Evolutionary conservation across 495 filamentous ascomycete genomes (phyloP), one percentile per base, ranked within the genome.

Genomic region (Jackrogersella minutella): DNA sequence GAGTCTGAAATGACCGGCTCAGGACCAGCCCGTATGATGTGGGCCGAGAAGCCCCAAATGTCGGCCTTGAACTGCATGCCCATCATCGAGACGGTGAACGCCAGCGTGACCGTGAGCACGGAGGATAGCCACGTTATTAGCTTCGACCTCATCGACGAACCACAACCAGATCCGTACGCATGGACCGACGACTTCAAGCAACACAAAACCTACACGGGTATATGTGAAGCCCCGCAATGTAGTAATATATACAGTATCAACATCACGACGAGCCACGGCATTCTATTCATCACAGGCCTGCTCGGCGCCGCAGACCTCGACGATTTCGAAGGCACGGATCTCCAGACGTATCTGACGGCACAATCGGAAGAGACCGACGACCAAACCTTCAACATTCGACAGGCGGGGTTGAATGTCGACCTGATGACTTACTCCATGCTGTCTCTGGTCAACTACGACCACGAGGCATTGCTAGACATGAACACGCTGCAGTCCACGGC

Each of bases 391-490:
- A 79, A 74, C 24, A 76, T 80, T 41, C 76, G 77, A 24, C 68
- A 72, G 0, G 63, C 72, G 2, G 74, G 77, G 4, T 58, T 78
- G 0, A 80, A 79, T 63, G 70, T 76, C 66, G 77, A 80, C 39
- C 76, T 77, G 21, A 77, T 78, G 76, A 73, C 70, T n/a, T 79
- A 76, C 16, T 51, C 76, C 7, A 74, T 78, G 70, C 68, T 74
- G 43, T 61, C 61, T 0, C 70, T 76, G 24, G 74, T 70, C 22
- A 43, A 64, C 14, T 67, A 75, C n/a, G 64, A 77, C 24, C 63
- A 71, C 5, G 26, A 50, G 10, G 71, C 70, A 0, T 66, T 80
- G 2, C 54, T 75, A 3, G 61, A 80, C 21, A 31, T 30, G 13
- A 40, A 59, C 2, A 71, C 19, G 8, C 74, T 72, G 14, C 10